Percentiles rank a stretch among this genome's conserved stretches.
Evolutionary conservation across 2,329 filamentous ascomycete genomes (phyloP).

Genomic region (Apiospora sp.): DNA sequence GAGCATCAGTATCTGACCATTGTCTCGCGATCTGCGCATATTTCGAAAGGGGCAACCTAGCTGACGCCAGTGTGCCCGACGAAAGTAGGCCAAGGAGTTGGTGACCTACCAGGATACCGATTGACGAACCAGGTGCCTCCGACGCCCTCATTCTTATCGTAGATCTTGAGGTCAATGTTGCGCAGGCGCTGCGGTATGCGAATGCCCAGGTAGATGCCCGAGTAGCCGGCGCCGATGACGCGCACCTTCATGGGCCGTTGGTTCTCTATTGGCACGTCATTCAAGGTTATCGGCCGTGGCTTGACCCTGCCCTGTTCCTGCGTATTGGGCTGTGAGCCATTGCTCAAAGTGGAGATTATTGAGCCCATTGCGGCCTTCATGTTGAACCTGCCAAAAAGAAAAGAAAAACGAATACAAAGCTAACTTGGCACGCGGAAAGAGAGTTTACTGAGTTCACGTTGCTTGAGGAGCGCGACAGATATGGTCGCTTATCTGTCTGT

Average conservation of each 20-base stretch:
- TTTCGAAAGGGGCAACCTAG: neutral
- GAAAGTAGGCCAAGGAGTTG: neutral
- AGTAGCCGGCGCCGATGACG: constrained; percentile 46
- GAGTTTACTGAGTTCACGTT: neutral
- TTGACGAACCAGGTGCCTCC: constrained; percentile 51
- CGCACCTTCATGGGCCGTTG: constrained; percentile 45
- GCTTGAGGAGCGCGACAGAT: neutral
- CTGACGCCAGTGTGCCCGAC: neutral
- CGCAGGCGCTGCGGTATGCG: constrained; percentile 44
- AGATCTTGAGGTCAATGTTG: constrained; percentile 44
- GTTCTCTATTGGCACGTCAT: constrained; percentile 40
- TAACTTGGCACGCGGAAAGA: neutral
- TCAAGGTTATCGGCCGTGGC: constrained; percentile 33
- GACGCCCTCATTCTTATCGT: constrained; percentile 44
- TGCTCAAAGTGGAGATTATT: neutral
- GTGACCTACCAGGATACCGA: constrained; percentile 43
- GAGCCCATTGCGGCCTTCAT: constrained; percentile 7
- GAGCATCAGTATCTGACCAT: neutral
- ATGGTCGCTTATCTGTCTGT: neutral
- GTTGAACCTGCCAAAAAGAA: neutral
- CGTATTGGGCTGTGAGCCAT: neutral
- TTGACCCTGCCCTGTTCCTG: neutral
- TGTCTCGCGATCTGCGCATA: neutral
- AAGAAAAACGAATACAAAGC: neutral
- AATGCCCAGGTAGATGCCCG: constrained; percentile 45